Evolutionary conservation across 768 basidiomycete species (phyloP).

Genomic region (Lactarius trivialis): DNA sequence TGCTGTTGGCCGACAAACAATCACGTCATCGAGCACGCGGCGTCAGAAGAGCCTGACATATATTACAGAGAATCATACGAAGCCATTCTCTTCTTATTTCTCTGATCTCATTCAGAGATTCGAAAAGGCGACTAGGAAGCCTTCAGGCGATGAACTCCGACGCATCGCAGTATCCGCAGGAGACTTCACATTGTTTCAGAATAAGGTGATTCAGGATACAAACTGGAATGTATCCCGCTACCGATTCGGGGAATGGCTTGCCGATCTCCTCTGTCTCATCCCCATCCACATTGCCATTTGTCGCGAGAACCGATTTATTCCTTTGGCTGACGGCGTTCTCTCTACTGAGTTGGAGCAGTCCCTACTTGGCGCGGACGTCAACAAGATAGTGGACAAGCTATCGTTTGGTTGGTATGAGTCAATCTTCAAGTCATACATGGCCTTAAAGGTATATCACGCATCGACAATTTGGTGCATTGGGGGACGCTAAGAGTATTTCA

Average conservation of each 20-base stretch:
- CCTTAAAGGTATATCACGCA: constrained; percentile 35
- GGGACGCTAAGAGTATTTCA: neutral
- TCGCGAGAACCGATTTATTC: constrained; percentile 52
- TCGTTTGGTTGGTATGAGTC: constrained; percentile 63
- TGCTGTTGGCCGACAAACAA: neutral
- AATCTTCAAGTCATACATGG: constrained; percentile 57
- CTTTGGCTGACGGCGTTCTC: constrained; percentile 50
- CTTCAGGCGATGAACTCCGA: constrained; percentile 39
- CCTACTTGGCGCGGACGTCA: constrained; percentile 54
- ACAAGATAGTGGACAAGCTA: constrained; percentile 46
- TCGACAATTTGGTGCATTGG: too few species aligned
- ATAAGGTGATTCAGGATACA: constrained; percentile 4
- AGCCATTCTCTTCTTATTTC: constrained; percentile 39
- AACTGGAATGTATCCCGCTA: constrained; percentile 1
- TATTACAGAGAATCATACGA: constrained; percentile 35
- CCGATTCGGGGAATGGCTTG: constrained; percentile 52
- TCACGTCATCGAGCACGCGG: constrained; percentile 23
- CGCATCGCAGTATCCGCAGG: constrained; percentile 32
- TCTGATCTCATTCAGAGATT: constrained; percentile 39
- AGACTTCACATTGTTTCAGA: constrained; percentile 26
- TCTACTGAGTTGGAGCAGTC: constrained; percentile 46
- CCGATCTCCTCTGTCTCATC: constrained; percentile 42
- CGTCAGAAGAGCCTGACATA: constrained; percentile 36
- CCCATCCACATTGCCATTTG: constrained; percentile 39
- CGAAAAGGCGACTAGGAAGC: constrained; percentile 45